phyloP scores from a whole-genome alignment of 805 yeast genomes.

The Yarrowia keelungensis region DNA sequence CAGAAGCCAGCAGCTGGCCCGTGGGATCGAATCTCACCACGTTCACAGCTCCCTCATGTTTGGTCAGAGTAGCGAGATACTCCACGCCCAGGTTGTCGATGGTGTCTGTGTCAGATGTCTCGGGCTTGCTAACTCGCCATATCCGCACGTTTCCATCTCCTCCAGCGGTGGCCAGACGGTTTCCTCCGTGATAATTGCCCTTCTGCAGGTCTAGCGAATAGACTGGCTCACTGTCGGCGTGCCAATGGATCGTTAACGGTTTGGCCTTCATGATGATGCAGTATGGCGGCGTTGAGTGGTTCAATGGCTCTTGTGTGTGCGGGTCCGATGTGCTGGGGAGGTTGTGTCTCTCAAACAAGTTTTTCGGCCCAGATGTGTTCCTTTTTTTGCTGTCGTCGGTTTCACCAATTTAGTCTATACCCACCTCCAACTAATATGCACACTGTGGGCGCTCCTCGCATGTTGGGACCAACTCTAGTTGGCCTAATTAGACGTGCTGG shows the following conservation, averaged over 20 bases:
- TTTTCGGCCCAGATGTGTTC: constrained; percentile 19
- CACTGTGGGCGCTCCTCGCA: constrained; percentile 21
- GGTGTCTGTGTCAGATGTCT: constrained; percentile 45
- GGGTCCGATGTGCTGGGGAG: constrained; percentile 7
- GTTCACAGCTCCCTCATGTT: constrained; percentile 95
- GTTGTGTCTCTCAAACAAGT: not conserved
- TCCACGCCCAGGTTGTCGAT: constrained; percentile 57
- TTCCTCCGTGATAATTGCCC: constrained; percentile 33
- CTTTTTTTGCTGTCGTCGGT: constrained; percentile 35
- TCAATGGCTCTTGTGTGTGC: not conserved
- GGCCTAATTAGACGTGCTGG: constrained; percentile 27
- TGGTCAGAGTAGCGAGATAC: constrained; percentile 79
- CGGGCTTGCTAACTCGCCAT: constrained; percentile 48
- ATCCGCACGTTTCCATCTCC: constrained; percentile 89
- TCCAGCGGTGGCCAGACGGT: constrained; percentile 84
- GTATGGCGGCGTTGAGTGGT: not conserved
- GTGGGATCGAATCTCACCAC: constrained; percentile 78
- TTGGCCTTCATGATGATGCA: constrained; percentile 48
- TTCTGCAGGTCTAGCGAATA: constrained; percentile 53
- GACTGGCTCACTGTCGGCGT: constrained; percentile 53
- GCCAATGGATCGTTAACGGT: constrained; percentile 54
- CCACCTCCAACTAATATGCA: constrained; percentile 16
- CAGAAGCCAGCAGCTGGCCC: constrained; percentile 78
- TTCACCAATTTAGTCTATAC: constrained; percentile 37
- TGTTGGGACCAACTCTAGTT: constrained; percentile 36